A percentile compares a stretch with the other conserved stretches of the same genome.
Evolutionary conservation across 1,284 basidiomycete genomes (phyloP).

Genomic region (Pseudozyma sp.): DNA sequence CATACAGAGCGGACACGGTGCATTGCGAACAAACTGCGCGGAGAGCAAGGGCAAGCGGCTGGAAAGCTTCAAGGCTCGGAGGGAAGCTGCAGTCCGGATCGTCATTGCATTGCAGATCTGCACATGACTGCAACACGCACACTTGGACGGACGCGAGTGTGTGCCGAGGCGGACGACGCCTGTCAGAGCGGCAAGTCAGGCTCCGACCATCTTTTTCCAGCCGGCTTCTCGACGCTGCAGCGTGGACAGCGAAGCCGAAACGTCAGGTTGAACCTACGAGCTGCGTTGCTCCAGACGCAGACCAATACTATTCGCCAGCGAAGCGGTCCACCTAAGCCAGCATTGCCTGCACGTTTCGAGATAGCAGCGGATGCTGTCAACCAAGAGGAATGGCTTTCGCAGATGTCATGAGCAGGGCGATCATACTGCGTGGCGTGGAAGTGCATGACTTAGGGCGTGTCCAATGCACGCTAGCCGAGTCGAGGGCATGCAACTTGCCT

Average conservation of each 20-base stretch:
- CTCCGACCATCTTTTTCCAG: too few relatives aligned
- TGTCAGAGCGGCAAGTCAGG: not conserved
- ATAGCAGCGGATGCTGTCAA: not conserved
- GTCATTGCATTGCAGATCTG: conserved; percentile 36
- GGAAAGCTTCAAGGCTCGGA: conserved; percentile 16
- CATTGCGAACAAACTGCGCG: not conserved
- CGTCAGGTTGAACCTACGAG: too few relatives aligned
- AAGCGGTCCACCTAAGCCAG: not conserved
- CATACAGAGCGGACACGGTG: not conserved
- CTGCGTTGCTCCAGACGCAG: too few relatives aligned
- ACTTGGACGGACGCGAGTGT: conserved; percentile 3
- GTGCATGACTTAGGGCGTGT: not conserved
- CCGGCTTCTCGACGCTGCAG: too few relatives aligned
- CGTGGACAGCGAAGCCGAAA: too few relatives aligned
- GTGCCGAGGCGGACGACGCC: conserved; percentile 9
- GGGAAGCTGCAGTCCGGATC: conserved; percentile 23
- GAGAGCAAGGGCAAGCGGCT: not conserved
- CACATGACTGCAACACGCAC: conserved; percentile 9
- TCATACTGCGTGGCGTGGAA: not conserved
- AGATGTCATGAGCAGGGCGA: not conserved
- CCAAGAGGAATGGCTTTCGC: not conserved
- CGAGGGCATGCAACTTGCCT: conserved; percentile 17
- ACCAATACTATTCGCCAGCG: too few relatives aligned
- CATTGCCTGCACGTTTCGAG: not conserved
- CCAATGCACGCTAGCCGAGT: not conserved